Base-by-base conservation (phyloP, 2,329 filamentous ascomycete species). In the Aquanectria penicillioides region DNA sequence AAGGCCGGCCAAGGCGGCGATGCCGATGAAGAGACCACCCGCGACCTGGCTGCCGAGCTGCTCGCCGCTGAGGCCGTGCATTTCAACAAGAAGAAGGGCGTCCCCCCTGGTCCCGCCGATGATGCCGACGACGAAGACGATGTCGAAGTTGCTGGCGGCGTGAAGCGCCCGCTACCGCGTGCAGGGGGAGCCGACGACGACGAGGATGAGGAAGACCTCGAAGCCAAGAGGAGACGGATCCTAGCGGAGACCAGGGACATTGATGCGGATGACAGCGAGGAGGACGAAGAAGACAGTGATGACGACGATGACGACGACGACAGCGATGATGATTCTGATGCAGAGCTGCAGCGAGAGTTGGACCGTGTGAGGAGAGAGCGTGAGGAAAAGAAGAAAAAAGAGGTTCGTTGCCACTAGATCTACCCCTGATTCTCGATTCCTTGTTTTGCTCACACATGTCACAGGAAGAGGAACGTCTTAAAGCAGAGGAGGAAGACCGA, bases 41-140 rank as follows among this genome's bases (percentile, higher is more conserved):
- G 91, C 73, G 94, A 99, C 74, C 86, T 99, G 50, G 89, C 93
- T 68, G 90, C 93, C 41, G 94, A 99, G 78, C 88, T 99, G 26
- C 84, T 98, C 57, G 88, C 90, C 66, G 94, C 94, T 40, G 95
- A 99, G 79, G 89, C 91, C 52, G 89, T 89, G 17, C 91, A 97
- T 80, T 94, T 90, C 74, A 89, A 92, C 66, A 97, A 96, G 84
- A 89, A 90, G 78, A 90, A 89, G 65, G 85, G 83, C 37, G 77
- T 80, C 6, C 72, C 78, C 10, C 34, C 18, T 15, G 71, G 78
- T 15, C 75, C 75, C 33, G 68, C 80, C 12, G 78, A 82, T 38
- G 82, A 86, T n/a, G n/a, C n/a, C 56, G 77, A 81, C 31, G 81
- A 82, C 29, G 82, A 85, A 46, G 78, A 81, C 26, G 73, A 78